Conservation (phyloP, 257 asterid genomes). For the Nicotiana benthamiana region DNA sequence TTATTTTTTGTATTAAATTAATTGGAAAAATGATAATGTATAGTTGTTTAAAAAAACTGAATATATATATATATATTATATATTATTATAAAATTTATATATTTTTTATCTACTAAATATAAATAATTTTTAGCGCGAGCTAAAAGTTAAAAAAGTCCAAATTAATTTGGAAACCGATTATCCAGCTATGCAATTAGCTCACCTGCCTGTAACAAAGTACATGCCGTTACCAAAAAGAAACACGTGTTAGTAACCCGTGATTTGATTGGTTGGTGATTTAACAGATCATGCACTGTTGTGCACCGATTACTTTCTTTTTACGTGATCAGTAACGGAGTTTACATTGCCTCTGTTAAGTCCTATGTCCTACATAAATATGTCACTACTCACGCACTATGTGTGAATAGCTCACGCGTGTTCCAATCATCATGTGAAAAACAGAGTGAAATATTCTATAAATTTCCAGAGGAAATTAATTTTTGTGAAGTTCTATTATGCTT, state of each 20-base stretch:
- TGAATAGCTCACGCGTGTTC: background rate
- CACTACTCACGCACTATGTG: background rate
- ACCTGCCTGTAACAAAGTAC: background rate
- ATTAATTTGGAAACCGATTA: too few relatives aligned
- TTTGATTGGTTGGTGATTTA: slow-evolving; percentile 6
- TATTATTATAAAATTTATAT: too few relatives aligned
- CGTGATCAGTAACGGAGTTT: background rate
- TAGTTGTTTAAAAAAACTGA: too few relatives aligned
- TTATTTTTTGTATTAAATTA: too few relatives aligned
- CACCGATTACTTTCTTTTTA: background rate
- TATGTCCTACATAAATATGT: background rate
- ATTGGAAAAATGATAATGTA: too few relatives aligned
- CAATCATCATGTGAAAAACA: too few relatives aligned
- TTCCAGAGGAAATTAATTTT: too few relatives aligned
- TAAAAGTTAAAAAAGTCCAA: too few relatives aligned
- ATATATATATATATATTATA: too few relatives aligned
- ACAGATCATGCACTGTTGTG: background rate
- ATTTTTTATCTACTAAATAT: too few relatives aligned
- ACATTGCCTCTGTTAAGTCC: background rate
- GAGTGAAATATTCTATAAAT: background rate
- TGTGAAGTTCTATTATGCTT: too few relatives aligned
- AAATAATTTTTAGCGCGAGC: too few relatives aligned
- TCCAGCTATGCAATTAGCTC: background rate
- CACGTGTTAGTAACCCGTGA: slow-evolving; percentile 12
- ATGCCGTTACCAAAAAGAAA: background rate